A percentile compares a stretch with the other conserved stretches of the same genome.
phyloP scores from a whole-genome alignment of 768 basidiomycete genomes.

The Rhodotorula graminis region DNA sequence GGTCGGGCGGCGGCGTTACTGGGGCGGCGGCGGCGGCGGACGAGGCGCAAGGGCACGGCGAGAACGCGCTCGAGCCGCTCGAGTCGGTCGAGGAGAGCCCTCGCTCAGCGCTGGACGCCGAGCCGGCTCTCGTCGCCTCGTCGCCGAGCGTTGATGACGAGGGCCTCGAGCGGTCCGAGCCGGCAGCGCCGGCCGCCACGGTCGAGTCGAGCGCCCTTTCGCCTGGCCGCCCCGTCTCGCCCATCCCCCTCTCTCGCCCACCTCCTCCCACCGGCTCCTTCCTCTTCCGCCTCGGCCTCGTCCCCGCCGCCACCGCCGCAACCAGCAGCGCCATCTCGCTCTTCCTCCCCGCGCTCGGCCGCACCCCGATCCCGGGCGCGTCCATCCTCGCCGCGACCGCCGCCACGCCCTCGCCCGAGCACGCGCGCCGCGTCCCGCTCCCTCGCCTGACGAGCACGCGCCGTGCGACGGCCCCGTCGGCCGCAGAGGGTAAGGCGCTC shows the following conservation, averaged over 20 bases:
- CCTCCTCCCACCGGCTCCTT: not conserved
- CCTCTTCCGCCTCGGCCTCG: conserved; percentile 19
- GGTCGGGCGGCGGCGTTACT: no score
- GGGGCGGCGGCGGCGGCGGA: no score
- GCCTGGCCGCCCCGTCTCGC: not conserved
- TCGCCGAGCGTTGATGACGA: no score
- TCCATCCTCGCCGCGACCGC: conserved; percentile 21
- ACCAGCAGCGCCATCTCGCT: not conserved
- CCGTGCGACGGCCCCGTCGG: not conserved
- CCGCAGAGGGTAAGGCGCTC: not conserved
- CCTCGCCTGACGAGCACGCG: not conserved
- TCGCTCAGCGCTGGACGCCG: not conserved
- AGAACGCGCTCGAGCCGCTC: no score
- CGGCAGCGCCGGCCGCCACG: not conserved
- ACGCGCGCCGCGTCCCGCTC: not conserved
- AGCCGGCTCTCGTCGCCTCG: no score
- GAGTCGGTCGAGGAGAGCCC: no score
- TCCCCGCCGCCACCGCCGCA: not conserved
- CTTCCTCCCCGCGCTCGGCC: not conserved
- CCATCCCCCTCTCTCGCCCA: not conserved
- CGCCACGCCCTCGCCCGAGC: not conserved
- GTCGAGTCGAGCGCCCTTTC: not conserved
- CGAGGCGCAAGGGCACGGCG: no score
- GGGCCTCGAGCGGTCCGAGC: no score
- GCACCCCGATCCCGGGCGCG: conserved; percentile 13